Conservation (phyloP, 768 basidiomycete species). For the Termitomyces sp. region DNA sequence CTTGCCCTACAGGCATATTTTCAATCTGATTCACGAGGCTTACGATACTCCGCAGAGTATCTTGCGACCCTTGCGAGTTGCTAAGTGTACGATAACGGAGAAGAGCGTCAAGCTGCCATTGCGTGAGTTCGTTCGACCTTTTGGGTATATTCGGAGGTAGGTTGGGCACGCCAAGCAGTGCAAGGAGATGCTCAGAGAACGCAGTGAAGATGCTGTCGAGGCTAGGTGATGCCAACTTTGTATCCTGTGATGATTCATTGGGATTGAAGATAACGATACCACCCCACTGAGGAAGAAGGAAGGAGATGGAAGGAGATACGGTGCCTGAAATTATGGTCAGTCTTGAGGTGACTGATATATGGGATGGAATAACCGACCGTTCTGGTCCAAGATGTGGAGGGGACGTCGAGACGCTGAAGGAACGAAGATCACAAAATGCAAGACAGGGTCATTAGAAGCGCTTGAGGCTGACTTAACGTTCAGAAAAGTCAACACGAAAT, state of each 20-base stretch:
- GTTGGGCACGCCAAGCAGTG: slow-evolving; percentile 76
- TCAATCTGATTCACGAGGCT: slow-evolving; percentile 82
- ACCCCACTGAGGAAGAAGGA: slow-evolving; percentile 94
- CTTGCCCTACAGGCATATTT: slow-evolving; percentile 86
- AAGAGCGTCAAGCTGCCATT: slow-evolving; percentile 83
- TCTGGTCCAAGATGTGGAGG: slow-evolving; percentile 55
- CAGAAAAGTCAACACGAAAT: neutral
- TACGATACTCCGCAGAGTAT: slow-evolving; percentile 79
- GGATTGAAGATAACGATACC: slow-evolving; percentile 80
- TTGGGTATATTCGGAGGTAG: slow-evolving; percentile 46
- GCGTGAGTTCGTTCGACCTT: slow-evolving; percentile 33
- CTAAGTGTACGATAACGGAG: slow-evolving; percentile 66
- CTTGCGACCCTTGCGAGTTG: slow-evolving; percentile 62
- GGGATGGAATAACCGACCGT: slow-evolving; percentile 33
- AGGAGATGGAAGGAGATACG: slow-evolving; percentile 54
- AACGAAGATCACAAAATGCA: slow-evolving; percentile 89
- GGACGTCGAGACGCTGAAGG: slow-evolving; percentile 72
- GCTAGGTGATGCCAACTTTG: slow-evolving; percentile 36
- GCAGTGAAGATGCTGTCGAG: slow-evolving; percentile 54
- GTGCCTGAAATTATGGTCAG: slow-evolving; percentile 33
- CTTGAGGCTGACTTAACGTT: slow-evolving; percentile 65
- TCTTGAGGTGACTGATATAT: slow-evolving; percentile 2
- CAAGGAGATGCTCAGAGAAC: slow-evolving; percentile 69
- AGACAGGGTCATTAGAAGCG: slow-evolving; percentile 87
- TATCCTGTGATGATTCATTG: slow-evolving; percentile 20